A percentile compares a stretch with the other conserved stretches of the same genome.
Evolutionary conservation across 805 yeast species (phyloP).

Genomic region (Starmerella sp.): DNA sequence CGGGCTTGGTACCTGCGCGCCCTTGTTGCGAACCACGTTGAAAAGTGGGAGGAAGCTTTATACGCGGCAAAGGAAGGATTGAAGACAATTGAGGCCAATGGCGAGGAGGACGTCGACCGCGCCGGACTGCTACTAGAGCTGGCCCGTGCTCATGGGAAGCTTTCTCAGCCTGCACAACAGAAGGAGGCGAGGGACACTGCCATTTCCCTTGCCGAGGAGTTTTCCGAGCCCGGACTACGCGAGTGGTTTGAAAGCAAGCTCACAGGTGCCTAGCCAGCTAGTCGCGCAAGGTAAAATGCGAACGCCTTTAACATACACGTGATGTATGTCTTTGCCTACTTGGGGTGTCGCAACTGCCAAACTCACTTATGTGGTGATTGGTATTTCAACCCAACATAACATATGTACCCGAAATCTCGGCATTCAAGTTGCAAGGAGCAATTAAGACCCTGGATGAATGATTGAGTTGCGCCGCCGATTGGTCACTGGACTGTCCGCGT

Average conservation of each 20-base stretch:
- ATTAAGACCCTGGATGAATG: too few species aligned
- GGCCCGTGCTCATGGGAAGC: not conserved
- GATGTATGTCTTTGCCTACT: too few species aligned
- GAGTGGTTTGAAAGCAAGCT: not conserved
- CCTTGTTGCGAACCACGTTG: not conserved
- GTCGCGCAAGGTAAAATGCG: too few species aligned
- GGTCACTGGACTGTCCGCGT: too few species aligned
- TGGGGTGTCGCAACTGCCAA: too few species aligned
- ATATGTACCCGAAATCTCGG: too few species aligned
- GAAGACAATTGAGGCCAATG: not conserved
- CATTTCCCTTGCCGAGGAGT: not conserved
- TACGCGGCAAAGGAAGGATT: not conserved
- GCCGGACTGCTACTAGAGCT: not conserved
- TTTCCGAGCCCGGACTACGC: not conserved
- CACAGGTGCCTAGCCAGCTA: too few species aligned
- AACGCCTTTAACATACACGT: too few species aligned
- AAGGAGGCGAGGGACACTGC: not conserved
- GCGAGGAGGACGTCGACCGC: not conserved
- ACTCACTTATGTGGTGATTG: too few species aligned
- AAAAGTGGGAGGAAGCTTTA: not conserved
- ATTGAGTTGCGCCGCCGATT: too few species aligned
- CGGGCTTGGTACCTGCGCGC: conserved; percentile 1
- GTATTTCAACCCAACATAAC: too few species aligned
- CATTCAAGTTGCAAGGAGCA: too few species aligned
- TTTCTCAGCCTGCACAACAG: not conserved